A percentile compares a stretch with the other conserved stretches of the same genome.
These are phyloP conservation scores for Debaryomycetaceae sp. DNA, from an alignment of 1,139 yeast species.

Conservation along the genomic window DNA sequence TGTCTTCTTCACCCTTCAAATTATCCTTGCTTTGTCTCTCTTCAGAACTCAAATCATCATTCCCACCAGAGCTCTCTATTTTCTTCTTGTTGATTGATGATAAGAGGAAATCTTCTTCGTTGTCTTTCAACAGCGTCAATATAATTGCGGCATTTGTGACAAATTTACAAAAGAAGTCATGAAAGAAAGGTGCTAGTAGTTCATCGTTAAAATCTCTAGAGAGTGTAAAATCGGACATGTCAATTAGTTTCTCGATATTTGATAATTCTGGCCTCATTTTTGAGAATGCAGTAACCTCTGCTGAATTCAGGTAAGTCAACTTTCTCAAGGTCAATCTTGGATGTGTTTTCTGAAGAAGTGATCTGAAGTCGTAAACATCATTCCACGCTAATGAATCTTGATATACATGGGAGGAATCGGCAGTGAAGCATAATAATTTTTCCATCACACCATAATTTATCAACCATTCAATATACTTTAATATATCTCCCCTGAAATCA, in stretches of 20 bases:
- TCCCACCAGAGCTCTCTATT: slow-evolving; percentile 13
- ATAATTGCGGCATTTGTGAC: slow-evolving; percentile 75
- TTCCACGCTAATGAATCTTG: slow-evolving; percentile 33
- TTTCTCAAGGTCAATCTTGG: slow-evolving; percentile 51
- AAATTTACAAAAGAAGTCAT: slow-evolving; percentile 56
- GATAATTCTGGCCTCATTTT: slow-evolving; percentile 20
- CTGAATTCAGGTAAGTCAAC: slow-evolving; percentile 26
- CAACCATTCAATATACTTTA: slow-evolving; percentile 36
- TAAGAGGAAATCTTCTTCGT: slow-evolving; percentile 79
- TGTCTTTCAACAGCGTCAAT: slow-evolving; percentile 73
- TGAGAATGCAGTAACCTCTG: slow-evolving; percentile 21
- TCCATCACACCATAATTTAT: slow-evolving; percentile 73
- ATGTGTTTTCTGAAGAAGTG: slow-evolving; percentile 62
- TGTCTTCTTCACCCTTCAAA: slow-evolving; percentile 6
- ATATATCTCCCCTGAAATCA: slow-evolving; percentile 46
- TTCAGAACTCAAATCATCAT: slow-evolving; percentile 5
- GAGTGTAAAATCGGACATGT: slow-evolving; percentile 17
- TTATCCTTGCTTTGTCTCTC: slow-evolving; percentile 3
- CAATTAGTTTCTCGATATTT: slow-evolving; percentile 23
- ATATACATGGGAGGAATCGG: slow-evolving; percentile 54
- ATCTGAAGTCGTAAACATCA: slow-evolving; percentile 61
- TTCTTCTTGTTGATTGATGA: slow-evolving; percentile 41
- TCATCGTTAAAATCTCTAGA: slow-evolving; percentile 25
- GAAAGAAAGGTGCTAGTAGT: slow-evolving; percentile 43
- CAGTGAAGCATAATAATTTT: slow-evolving; percentile 64